phyloP scores from a whole-genome alignment of 2,329 filamentous ascomycete genomes.

The Ophiostoma pallidulum region DNA sequence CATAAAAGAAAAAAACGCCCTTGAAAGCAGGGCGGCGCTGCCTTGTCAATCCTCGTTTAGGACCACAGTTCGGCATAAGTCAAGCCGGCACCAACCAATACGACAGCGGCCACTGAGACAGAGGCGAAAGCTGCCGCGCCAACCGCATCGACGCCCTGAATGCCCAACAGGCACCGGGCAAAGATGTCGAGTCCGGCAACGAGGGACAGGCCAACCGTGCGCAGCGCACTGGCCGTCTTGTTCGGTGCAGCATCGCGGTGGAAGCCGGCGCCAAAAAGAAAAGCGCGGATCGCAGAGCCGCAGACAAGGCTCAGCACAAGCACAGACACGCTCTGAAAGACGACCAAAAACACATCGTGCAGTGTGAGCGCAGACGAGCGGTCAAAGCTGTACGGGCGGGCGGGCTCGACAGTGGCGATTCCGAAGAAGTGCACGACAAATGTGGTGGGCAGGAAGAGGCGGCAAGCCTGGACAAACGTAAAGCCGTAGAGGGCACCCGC shows the following conservation, averaged over 20 bases:
- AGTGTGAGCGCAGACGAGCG: neutral
- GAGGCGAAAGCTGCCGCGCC: constrained; percentile 66
- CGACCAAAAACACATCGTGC: neutral
- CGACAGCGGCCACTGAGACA: constrained; percentile 62
- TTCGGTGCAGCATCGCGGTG: neutral
- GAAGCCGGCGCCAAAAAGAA: constrained; percentile 65
- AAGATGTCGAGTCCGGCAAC: constrained; percentile 51
- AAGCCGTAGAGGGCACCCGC: constrained; percentile 66
- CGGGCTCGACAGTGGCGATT: constrained; percentile 58
- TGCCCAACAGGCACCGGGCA: constrained; percentile 54
- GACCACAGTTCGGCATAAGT: constrained; percentile 34
- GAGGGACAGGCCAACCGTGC: constrained; percentile 51
- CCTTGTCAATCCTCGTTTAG: neutral
- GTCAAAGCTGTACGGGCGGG: constrained; percentile 26
- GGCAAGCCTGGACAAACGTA: constrained; percentile 59
- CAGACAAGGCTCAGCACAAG: neutral
- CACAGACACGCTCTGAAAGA: neutral
- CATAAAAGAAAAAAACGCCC: neutral
- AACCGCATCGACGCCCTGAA: constrained; percentile 58
- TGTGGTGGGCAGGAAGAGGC: constrained; percentile 59
- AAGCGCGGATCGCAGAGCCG: constrained; percentile 48
- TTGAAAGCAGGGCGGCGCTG: too few relatives aligned
- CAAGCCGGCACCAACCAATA: constrained; percentile 48
- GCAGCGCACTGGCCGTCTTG: constrained; percentile 46
- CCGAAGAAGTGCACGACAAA: constrained; percentile 69